Evolutionary conservation across 805 yeast genomes (phyloP), one percentile per base, ranked within the genome.

Genomic region (Middelhovenomyces tepae): DNA sequence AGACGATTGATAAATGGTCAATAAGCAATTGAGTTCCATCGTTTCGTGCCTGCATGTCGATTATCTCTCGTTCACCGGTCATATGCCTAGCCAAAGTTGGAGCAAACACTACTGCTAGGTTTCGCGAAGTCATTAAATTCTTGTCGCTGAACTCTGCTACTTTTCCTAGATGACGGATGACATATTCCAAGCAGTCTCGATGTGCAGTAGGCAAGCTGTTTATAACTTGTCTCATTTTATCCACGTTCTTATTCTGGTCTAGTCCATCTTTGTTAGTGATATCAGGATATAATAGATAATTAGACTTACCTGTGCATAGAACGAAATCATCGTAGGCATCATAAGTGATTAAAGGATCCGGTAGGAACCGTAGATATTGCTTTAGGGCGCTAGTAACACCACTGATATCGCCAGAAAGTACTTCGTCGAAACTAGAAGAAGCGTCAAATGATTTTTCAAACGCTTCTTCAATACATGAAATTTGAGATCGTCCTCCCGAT

Each of bases 41-140:
- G 43, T 83, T 85, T 52, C 89, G 71, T 32, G 74, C 68, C 16
- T 79, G 80, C 81, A 85, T 84, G 54, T 91, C 97, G 34, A 65
- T 50, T 54, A 91, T 73, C 54, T 91, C 98, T 35, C 78, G 70
- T 43, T 80, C 85, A 5, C 94, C 87, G 25, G 75, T 68, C 38
- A 67, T 60, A 47, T 85, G 94, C 30, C 94, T 68, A 0, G 86
- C 78, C 27, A 91, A 59, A 5, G 95, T 85, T 3, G 98, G 97
- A 1, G 95, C 94, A 65, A 91, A 91, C 5, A 89, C 95, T 27
- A 91, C 84, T 0, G 95, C 78, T 34, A 91, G 59, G 48, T 91
- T 86, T 55, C 76, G 76, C 46, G 71, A 64, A 26, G 71, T 82
- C 98, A 91, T 91, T 54, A 87, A 68, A 53, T 87, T 91, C 27